A percentile compares a stretch with the other conserved stretches of the same genome.
Evolutionary conservation across 2,329 filamentous ascomycete species (phyloP).

Genomic region (Cladophialophora exuberans): DNA sequence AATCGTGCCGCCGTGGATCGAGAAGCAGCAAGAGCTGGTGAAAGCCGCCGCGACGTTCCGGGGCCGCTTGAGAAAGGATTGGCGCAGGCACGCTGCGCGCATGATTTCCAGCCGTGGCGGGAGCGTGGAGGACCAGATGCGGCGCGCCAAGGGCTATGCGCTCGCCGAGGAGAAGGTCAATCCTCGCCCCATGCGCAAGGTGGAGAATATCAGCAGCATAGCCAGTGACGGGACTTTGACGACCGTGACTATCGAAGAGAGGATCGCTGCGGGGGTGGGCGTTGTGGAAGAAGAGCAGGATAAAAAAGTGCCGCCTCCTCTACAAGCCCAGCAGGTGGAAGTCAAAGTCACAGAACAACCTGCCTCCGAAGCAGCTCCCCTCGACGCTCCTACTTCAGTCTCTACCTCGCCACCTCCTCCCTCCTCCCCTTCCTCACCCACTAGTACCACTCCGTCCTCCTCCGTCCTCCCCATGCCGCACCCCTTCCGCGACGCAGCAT

Average conservation of each 20-base stretch:
- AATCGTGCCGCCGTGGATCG: conserved; percentile 96
- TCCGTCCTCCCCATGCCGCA: conserved; percentile 45
- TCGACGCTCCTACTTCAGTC: conserved; percentile 3
- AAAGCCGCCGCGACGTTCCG: conserved; percentile 72
- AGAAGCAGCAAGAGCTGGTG: conserved; percentile 91
- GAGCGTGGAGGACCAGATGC: conserved; percentile 71
- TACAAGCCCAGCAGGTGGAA: conserved; percentile 20
- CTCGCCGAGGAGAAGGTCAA: conserved; percentile 63
- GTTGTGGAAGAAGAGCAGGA: conserved; percentile 1
- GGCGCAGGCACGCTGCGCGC: conserved; percentile 79
- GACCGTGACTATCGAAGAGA: conserved; percentile 43
- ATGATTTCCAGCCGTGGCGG: conserved; percentile 79
- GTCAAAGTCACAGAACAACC: conserved; percentile 36
- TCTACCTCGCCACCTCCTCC: conserved; percentile 8
- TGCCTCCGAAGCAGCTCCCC: conserved; percentile 1
- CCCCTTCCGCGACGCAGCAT: conserved; percentile 78
- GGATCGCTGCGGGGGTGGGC: conserved; percentile 29
- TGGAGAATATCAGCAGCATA: conserved; percentile 50
- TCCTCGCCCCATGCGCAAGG: conserved; percentile 42
- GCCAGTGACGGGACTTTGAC: conserved; percentile 49
- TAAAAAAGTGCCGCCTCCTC: background rate
- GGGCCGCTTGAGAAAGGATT: conserved; percentile 74
- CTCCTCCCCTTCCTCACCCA: too few relatives aligned
- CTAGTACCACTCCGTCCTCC: too few relatives aligned
- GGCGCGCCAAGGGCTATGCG: conserved; percentile 72